A percentile compares a stretch with the other conserved stretches of the same genome.
These are phyloP conservation scores for Rhypophila decipiens DNA, from an alignment of 495 filamentous ascomycete genomes.

Conservation along the genomic window DNA sequence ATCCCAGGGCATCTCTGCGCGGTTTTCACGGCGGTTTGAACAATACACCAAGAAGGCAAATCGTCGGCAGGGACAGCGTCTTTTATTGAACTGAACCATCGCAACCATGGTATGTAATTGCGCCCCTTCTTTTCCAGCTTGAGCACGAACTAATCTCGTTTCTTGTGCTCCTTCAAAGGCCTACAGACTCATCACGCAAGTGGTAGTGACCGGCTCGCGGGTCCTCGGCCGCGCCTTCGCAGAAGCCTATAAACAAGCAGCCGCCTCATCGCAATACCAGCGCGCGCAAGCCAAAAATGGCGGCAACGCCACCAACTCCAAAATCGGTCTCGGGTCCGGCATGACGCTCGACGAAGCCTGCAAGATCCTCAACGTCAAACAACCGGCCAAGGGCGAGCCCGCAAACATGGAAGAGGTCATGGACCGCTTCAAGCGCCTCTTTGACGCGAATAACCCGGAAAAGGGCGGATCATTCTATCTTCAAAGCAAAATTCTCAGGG, in stretches of 20 bases:
- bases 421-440: conserved; percentile 88
- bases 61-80: too few species aligned
- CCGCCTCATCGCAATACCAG: conserved; percentile 76
- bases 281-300: conserved; percentile 48
- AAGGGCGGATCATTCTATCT: conserved; percentile 97
- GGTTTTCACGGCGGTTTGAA: too few species aligned
- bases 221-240: conserved; percentile 89
- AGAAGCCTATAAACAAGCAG: conserved; percentile 87
- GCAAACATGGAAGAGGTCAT: conserved; percentile 69
- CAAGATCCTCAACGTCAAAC: conserved; percentile 94
- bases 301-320: conserved; percentile 23
- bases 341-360: conserved; percentile 94
- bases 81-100: too few species aligned
- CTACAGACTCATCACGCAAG: conserved; percentile 89
- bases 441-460: conserved; percentile 87
- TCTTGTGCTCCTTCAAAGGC: too few species aligned
- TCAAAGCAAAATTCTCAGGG: conserved; percentile 91
- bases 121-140: too few species aligned
- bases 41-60: too few species aligned
- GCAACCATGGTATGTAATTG: too few species aligned
- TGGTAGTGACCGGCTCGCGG: conserved; percentile 80
- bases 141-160: too few species aligned
- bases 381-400: conserved; percentile 72
- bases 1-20: too few species aligned
- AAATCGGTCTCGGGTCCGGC: conserved; percentile 53